Percentiles rank a stretch among this genome's conserved stretches.
These are phyloP conservation scores for Pleodorina starrii DNA, from an alignment of 139 green algal genomes.

Conservation along the genomic window DNA sequence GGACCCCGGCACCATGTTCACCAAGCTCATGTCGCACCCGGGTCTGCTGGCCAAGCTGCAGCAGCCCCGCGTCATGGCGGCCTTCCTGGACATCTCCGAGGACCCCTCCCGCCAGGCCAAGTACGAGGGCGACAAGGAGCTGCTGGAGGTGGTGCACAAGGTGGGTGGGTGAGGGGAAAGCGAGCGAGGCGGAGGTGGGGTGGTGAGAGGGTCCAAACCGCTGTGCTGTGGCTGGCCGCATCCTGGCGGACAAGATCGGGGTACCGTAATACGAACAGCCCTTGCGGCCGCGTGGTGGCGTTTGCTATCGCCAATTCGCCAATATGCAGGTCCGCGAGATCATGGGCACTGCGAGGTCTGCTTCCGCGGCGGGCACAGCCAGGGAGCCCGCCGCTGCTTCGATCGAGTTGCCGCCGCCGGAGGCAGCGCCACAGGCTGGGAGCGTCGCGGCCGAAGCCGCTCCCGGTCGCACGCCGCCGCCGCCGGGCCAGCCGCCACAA, in stretches of 20 bases:
- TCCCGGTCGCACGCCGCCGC: background rate
- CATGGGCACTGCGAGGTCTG: background rate
- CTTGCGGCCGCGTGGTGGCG: background rate
- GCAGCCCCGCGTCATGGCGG: conserved; percentile 48
- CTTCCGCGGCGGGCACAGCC: background rate
- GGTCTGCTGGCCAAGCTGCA: conserved; percentile 56
- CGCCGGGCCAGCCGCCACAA: background rate
- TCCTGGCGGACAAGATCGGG: background rate
- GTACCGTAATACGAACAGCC: background rate
- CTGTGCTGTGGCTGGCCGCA: too few species aligned
- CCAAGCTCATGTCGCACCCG: conserved; percentile 50
- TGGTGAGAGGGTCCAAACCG: too few species aligned
- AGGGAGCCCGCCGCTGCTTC: background rate
- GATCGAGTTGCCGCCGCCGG: background rate
- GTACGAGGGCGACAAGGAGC: conserved; percentile 42
- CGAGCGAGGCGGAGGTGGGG: too few species aligned
- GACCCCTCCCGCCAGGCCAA: conserved; percentile 38
- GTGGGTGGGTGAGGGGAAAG: background rate
- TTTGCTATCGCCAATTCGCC: background rate
- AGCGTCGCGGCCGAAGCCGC: background rate
- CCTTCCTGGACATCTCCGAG: conserved; percentile 46
- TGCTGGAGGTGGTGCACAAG: conserved; percentile 49
- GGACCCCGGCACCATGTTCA: conserved; percentile 45
- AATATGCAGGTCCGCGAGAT: background rate
- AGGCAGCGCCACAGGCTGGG: background rate